A percentile compares a stretch with the other conserved stretches of the same genome.
These are phyloP conservation scores for Hygrophila difformis DNA, from an alignment of 257 asterid species.

Conservation along the genomic window DNA sequence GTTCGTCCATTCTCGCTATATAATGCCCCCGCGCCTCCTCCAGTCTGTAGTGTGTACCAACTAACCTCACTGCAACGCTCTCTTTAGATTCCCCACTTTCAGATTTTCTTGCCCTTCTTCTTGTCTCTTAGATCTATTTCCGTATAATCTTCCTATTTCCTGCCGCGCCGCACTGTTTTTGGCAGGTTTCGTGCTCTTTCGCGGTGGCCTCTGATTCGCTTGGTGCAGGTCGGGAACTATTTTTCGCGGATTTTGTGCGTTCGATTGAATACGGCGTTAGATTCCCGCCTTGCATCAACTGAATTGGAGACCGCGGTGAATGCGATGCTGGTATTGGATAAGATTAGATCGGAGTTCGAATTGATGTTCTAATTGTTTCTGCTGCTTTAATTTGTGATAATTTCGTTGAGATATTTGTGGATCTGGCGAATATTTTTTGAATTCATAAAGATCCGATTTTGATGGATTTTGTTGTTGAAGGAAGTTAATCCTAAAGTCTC, in stretches of 20 bases:
- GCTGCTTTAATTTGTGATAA: neutral
- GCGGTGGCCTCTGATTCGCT: conserved; percentile 58
- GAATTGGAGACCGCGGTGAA: conserved; percentile 50
- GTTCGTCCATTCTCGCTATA: too few relatives aligned
- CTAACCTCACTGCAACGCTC: too few relatives aligned
- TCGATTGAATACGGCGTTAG: neutral
- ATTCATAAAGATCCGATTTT: neutral
- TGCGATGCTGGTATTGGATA: neutral
- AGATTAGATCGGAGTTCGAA: neutral
- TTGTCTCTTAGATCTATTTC: too few relatives aligned
- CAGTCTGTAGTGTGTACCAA: too few relatives aligned
- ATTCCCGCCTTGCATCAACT: conserved; percentile 66
- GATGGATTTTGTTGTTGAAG: conserved; percentile 1
- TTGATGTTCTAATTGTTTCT: neutral
- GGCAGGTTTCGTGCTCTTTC: conserved; percentile 3
- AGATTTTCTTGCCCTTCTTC: too few relatives aligned
- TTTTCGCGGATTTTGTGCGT: neutral
- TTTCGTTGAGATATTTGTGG: neutral
- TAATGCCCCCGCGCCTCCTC: too few relatives aligned
- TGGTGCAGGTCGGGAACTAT: conserved; percentile 67
- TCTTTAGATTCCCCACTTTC: too few relatives aligned
- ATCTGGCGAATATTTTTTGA: conserved; percentile 19
- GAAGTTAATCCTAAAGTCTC: too few relatives aligned
- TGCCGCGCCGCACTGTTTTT: too few relatives aligned
- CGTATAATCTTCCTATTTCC: too few relatives aligned